A percentile compares a stretch with the other conserved stretches of the same genome.
These are phyloP conservation scores for Xerocomus amazonicus DNA, from an alignment of 1,284 basidiomycete species.

Conservation along the genomic window DNA sequence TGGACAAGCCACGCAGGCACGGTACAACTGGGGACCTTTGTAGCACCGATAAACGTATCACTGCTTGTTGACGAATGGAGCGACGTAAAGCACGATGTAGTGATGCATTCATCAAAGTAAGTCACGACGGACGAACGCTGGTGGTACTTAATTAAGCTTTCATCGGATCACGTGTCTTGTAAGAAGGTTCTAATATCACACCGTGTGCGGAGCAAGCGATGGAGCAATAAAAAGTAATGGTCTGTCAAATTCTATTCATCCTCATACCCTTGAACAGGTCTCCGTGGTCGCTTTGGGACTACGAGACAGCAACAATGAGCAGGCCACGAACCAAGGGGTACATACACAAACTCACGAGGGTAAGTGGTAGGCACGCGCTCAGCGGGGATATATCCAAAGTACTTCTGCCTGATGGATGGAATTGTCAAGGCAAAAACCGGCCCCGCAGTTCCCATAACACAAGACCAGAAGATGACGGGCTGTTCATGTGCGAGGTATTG, in stretches of 20 bases:
- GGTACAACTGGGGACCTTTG: neutral
- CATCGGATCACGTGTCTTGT: too few species aligned
- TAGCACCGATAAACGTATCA: neutral
- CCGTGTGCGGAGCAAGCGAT: too few species aligned
- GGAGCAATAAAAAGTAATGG: neutral
- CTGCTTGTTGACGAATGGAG: neutral
- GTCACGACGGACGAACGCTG: too few species aligned
- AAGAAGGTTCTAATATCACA: too few species aligned
- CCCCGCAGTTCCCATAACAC: constrained; percentile 72
- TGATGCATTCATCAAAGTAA: constrained; percentile 16
- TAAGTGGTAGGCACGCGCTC: constrained; percentile 82
- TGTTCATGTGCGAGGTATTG: constrained; percentile 87
- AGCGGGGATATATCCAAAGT: constrained; percentile 70
- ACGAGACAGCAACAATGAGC: constrained; percentile 1
- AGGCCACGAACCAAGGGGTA: neutral
- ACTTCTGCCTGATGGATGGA: constrained; percentile 72
- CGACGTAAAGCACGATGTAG: constrained; percentile 8
- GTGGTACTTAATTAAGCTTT: too few species aligned
- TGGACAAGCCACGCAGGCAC: constrained; percentile 16
- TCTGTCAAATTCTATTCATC: constrained; percentile 32
- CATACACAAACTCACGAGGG: constrained; percentile 61
- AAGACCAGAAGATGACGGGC: constrained; percentile 89
- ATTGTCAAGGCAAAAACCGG: constrained; percentile 75
- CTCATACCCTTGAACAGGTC: constrained; percentile 41
- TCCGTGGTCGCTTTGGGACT: constrained; percentile 39